phyloP scores from a whole-genome alignment of 306 rosid genomes.

The Fagus crenata region DNA sequence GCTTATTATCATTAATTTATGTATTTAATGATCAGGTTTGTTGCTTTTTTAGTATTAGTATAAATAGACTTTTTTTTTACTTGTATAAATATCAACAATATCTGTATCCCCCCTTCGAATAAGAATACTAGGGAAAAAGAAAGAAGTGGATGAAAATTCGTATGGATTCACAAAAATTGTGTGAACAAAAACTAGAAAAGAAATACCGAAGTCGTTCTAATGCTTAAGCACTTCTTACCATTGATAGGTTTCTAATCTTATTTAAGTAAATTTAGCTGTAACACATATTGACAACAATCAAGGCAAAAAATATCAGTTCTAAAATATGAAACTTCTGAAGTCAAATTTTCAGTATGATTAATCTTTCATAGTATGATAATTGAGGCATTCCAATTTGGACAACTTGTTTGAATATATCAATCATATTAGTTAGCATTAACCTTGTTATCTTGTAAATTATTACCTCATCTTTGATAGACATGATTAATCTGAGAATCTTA shows the following conservation, averaged over 20 bases:
- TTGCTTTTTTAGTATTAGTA: too few species aligned
- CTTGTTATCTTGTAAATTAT: not conserved
- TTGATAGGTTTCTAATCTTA: not conserved
- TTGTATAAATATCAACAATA: too few species aligned
- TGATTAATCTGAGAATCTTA: not conserved
- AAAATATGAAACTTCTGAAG: not conserved
- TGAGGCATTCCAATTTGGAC: constrained; percentile 1
- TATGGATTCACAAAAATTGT: too few species aligned
- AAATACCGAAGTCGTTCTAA: too few species aligned
- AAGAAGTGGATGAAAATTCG: too few species aligned
- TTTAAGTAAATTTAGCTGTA: not conserved
- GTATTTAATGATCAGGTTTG: too few species aligned
- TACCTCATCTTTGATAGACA: not conserved
- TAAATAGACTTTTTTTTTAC: too few species aligned
- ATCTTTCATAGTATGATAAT: not conserved
- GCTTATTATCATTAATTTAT: too few species aligned
- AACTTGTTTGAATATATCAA: not conserved
- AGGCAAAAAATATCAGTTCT: not conserved
- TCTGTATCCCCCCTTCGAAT: too few species aligned
- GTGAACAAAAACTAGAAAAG: too few species aligned
- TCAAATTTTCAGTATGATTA: not conserved
- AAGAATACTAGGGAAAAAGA: too few species aligned
- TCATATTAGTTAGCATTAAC: not conserved
- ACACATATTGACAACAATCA: not conserved
- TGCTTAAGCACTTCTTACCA: not conserved